Base-by-base conservation (phyloP, 164 flowering plant genomes). In the Protea cynaroides region DNA sequence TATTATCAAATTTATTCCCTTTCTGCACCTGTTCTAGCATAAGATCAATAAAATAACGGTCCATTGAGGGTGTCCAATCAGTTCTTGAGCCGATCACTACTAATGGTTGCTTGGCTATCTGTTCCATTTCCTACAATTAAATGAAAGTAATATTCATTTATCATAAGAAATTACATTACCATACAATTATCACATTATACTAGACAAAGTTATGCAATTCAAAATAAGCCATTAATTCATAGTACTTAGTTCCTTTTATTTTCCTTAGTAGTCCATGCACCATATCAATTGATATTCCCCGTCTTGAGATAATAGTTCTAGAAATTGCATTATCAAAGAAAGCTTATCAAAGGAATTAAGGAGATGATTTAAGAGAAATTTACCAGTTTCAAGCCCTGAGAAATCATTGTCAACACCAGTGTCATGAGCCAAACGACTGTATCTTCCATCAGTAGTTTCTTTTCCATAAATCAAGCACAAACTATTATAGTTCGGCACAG, bases 61-160 rank as follows among this genome's bases (percentile, higher is more conserved):
- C 52, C 52, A 49, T 49, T 49, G 52, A 49, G 14, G 52, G 52
- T 49, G 52, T 49, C 52, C 52, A 49, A 49, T 49, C 52, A 13
- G 52, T 49, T 18, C 52, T 49, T 49, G 52, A 49, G 52, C 52
- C n/a, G 52, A 18, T 49, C 52, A 49, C 52, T 49, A 15, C 52
- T 18, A 49, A 1, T 6, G 19, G 19, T 18, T 49, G 52, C 52
- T 49, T 49, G 52, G 18, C 18, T 15, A 49, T 49, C 18, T 3
- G 6, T 15, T 49, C 19, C 52, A 13, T 49, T 18, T 15, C 52
- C 52, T 49, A 15, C 52, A 49, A 49, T 40, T 49, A 4, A 49
- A 19, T 49, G 34, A 49, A 15, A 40, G 1, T 40, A 1, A 40
- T 40, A 40, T 40, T 40, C 14, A 40, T 40, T 12, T 40, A 4